Percentiles rank a stretch among this genome's conserved stretches.
Evolutionary conservation across 2,329 filamentous ascomycete species (phyloP).

Genomic region (Sporothrix luriei): DNA sequence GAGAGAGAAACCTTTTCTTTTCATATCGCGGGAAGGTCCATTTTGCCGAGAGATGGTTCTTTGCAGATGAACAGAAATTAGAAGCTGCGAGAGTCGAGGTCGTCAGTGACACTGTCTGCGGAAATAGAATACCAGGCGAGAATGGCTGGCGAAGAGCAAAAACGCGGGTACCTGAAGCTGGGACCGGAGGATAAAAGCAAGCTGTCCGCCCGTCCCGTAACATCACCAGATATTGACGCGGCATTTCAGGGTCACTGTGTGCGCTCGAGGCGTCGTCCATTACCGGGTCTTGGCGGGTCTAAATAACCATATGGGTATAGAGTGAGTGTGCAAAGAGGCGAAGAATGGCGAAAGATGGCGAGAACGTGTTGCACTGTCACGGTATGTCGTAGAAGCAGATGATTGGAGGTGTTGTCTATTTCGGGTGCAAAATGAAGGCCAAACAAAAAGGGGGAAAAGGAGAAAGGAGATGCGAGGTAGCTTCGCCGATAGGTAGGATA

Average conservation of each 20-base stretch:
- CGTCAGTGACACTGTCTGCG: not conserved
- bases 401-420: not conserved
- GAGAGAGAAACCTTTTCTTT: not conserved
- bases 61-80: not conserved
- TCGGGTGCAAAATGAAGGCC: not conserved
- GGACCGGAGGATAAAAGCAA: not conserved
- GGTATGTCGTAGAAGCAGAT: not conserved
- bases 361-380: not conserved
- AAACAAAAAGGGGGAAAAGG: not conserved
- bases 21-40: not conserved
- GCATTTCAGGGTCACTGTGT: not conserved
- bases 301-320: not conserved
- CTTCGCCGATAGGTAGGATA: too few relatives aligned
- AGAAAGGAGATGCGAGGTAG: not conserved
- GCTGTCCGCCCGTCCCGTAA: not conserved
- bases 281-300: constrained; percentile 15
- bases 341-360: not conserved
- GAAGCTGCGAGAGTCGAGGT: not conserved
- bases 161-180: constrained; percentile 10
- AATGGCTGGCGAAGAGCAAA: not conserved
- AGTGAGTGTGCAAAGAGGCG: too few relatives aligned
- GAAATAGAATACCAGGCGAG: constrained; percentile 20
- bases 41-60: not conserved
- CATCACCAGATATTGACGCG: not conserved
- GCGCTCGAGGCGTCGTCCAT: not conserved